Evolutionary conservation across 495 filamentous ascomycete species (phyloP).

Genomic region (Echria macrotheca): DNA sequence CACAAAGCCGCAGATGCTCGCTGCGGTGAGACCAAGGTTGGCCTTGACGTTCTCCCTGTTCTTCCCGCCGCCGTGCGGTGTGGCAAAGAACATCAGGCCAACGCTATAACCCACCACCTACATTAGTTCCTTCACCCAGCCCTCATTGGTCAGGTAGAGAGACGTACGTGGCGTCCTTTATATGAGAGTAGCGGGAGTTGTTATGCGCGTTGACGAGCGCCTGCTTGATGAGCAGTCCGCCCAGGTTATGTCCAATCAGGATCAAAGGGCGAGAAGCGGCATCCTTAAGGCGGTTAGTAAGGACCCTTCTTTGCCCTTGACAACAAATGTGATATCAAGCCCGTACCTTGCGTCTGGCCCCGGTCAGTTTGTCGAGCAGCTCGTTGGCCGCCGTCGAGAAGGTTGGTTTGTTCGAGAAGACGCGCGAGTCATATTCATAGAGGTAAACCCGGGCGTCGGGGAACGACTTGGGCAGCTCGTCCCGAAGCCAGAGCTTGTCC

Average conservation of each 20-base stretch:
- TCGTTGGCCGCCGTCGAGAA: too few species aligned
- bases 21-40: background rate
- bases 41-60: conserved; percentile 6
- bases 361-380: too few species aligned
- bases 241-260: conserved; percentile 20
- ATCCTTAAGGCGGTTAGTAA: conserved; percentile 16
- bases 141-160: too few species aligned
- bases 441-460: conserved; percentile 26
- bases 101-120: too few species aligned
- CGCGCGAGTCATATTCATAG: conserved; percentile 26
- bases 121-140: too few species aligned
- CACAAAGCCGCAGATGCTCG: conserved; percentile 10
- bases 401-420: too few species aligned
- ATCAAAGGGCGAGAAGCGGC: conserved; percentile 9
- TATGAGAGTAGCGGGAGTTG: conserved; percentile 8
- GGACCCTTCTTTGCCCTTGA: conserved; percentile 22
- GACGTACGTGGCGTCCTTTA: conserved; percentile 6
- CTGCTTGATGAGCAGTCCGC: conserved; percentile 20
- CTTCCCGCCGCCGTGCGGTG: conserved; percentile 9
- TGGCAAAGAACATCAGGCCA: conserved; percentile 12
- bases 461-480: conserved; percentile 21
- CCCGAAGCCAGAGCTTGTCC: conserved; percentile 27
- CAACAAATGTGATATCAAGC: conserved; percentile 20
- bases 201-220: conserved; percentile 18
- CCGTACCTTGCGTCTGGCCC: conserved; percentile 21